phyloP scores from a whole-genome alignment of 2,329 filamentous ascomycete species.

The Fusarium subtropicale region DNA sequence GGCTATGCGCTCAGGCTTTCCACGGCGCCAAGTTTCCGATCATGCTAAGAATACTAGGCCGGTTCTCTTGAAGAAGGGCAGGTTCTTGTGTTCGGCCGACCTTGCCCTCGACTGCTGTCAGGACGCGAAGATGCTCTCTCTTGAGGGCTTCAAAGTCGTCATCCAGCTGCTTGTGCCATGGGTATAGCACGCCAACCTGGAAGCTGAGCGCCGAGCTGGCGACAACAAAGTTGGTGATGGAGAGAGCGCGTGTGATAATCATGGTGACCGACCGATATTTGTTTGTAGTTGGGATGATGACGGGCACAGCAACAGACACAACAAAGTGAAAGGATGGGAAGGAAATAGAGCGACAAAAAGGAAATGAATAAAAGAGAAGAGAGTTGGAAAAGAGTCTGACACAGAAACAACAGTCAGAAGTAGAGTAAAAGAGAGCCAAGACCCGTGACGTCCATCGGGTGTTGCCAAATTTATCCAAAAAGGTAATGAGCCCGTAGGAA shows the following conservation, averaged over 20 bases:
- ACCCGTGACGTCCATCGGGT: slow-evolving; percentile 32
- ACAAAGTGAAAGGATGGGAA: slow-evolving; percentile 10
- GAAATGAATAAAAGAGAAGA: slow-evolving; percentile 7
- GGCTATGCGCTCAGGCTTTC: slow-evolving; percentile 36
- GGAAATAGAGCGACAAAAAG: slow-evolving; percentile 6
- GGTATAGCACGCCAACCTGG: slow-evolving; percentile 77
- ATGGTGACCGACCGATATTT: slow-evolving; percentile 24
- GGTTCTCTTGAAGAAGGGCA: slow-evolving; percentile 29
- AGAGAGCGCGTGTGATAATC: slow-evolving; percentile 46
- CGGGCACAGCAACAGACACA: slow-evolving; percentile 17
- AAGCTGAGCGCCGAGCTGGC: slow-evolving; percentile 73
- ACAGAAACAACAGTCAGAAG: slow-evolving; percentile 5
- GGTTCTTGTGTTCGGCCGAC: slow-evolving; percentile 20
- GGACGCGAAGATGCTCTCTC: slow-evolving; percentile 44
- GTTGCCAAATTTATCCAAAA: slow-evolving; percentile 37
- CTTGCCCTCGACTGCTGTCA: slow-evolving; percentile 31
- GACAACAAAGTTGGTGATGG: slow-evolving; percentile 66
- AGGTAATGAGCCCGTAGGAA: slow-evolving; percentile 33
- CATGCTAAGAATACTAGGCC: slow-evolving; percentile 28
- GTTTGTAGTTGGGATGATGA: slow-evolving; percentile 2
- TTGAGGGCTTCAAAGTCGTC: slow-evolving; percentile 61
- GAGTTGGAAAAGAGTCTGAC: slow-evolving; percentile 9
- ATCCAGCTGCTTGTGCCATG: slow-evolving; percentile 75
- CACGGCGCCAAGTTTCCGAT: slow-evolving; percentile 33
- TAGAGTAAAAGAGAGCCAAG: slow-evolving; percentile 14